Base-by-base conservation (phyloP, 208 protist genomes). In the Lotmaria passim region DNA sequence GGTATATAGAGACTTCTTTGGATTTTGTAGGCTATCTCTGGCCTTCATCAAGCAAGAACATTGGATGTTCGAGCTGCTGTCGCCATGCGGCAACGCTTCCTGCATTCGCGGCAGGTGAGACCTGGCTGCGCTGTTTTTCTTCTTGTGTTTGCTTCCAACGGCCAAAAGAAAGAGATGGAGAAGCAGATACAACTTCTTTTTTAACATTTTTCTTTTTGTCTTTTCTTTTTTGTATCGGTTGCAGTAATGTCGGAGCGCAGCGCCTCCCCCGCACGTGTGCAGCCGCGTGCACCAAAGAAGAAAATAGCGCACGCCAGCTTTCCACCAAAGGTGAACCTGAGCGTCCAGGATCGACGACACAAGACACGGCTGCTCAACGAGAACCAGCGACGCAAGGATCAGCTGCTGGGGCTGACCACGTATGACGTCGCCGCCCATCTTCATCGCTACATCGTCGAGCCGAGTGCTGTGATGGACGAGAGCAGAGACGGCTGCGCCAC, bases 261-360 rank as follows among this genome's bases (percentile, higher is more conserved):
- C 33, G 0, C 23, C 39, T 61, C 51, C 24, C 11, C 17, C 31
- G 34, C 24, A 2, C 56, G 50, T 38, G 55, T 28, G 19, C 41
- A 23, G 50, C 28, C 46, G 30, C 61, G 14, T 11, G 33, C 30
- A n/a, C 5, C 47, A 34, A 70, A 66, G 47, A 67, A 58, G 21
- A 58, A 64, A 19, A 21, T 38, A 5, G 30, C 24, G 3, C 57
- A 60, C 21, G 7, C 19, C 1, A 31, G 3, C 11, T 26, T 8
- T 23, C 63, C 30, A 28, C 53, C 75, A 7, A 52, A 55, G 4
- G 53, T 84, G 3, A 72, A 73, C 31, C 85, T 91, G 63, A 83
- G 58, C 51, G 88, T 93, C 24, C 88, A 91, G 65, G 85, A 89
- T 26, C 79, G 88, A 17, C 85, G 88, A n/a, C 61, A 81, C 44